Conservation (phyloP, 306 rosid genomes). For the Cicer bijugum region DNA sequence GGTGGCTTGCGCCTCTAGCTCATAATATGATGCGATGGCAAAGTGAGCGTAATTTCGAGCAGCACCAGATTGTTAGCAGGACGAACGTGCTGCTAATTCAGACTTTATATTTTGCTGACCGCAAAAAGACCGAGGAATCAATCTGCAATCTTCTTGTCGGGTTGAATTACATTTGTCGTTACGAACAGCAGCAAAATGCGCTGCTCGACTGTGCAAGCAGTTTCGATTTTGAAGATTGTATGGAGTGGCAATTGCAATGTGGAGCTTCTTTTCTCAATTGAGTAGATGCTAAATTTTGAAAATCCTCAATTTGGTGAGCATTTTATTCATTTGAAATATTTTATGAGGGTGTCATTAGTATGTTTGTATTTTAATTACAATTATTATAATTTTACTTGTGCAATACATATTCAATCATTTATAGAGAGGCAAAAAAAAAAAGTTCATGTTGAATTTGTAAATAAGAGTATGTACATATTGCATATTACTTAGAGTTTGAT, state of each 20-base stretch:
- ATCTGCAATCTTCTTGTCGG: slow-evolving; percentile 83
- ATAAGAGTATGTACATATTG: slow-evolving; percentile 49
- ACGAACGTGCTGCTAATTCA: slow-evolving; percentile 78
- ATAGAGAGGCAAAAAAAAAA: slow-evolving; percentile 33
- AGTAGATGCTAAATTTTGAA: slow-evolving; percentile 45
- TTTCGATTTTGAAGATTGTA: slow-evolving; percentile 87
- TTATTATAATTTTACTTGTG: slow-evolving; percentile 52
- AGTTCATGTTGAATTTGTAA: slow-evolving; percentile 48
- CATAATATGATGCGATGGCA: slow-evolving; percentile 95
- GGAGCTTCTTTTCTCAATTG: slow-evolving; percentile 68
- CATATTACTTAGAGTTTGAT: slow-evolving; percentile 39
- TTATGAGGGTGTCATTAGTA: slow-evolving; percentile 41
- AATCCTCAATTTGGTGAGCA: slow-evolving; percentile 46
- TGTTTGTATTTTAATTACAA: slow-evolving; percentile 48
- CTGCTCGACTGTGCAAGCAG: slow-evolving; percentile 87
- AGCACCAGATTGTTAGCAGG: slow-evolving; percentile 71
- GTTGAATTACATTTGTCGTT: slow-evolving; percentile 85
- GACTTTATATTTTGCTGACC: slow-evolving; percentile 77
- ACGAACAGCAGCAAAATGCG: slow-evolving; percentile 89
- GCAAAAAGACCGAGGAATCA: slow-evolving; percentile 71
- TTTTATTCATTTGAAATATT: slow-evolving; percentile 48
- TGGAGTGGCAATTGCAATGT: slow-evolving; percentile 92
- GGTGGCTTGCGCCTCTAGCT: slow-evolving; percentile 82
- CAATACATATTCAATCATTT: slow-evolving; percentile 50
- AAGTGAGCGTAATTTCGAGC: slow-evolving; percentile 87